Evolutionary conservation across 768 basidiomycete species (phyloP).

Genomic region (Lactarius hengduanensis): DNA sequence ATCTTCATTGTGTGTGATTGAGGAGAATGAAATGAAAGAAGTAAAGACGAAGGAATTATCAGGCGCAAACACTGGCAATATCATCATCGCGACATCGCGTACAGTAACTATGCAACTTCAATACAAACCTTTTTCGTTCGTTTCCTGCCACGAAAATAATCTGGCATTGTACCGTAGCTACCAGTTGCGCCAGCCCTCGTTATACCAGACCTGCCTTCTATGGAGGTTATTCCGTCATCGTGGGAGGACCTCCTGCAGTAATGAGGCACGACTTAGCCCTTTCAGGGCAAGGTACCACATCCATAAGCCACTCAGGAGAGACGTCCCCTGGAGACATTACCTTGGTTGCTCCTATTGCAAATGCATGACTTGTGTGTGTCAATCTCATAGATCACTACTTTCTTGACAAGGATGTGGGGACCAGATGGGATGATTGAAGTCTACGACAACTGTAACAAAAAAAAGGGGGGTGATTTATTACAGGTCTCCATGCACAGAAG

Average conservation of each 20-base stretch:
- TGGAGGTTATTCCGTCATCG: background rate
- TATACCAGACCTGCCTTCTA: background rate
- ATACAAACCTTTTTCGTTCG: background rate
- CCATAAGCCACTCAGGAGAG: background rate
- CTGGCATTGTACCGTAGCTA: background rate
- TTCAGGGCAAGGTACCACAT: background rate
- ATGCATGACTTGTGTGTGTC: too few relatives aligned
- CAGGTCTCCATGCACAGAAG: too few relatives aligned
- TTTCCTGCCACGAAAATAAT: background rate
- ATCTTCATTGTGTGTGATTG: conserved; percentile 32
- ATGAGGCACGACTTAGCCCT: background rate
- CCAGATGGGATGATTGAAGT: too few relatives aligned
- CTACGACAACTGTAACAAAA: too few relatives aligned
- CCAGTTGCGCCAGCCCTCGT: background rate
- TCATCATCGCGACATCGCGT: background rate
- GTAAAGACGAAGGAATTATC: background rate
- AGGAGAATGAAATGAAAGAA: background rate
- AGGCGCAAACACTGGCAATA: background rate
- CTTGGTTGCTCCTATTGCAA: too few relatives aligned
- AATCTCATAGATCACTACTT: too few relatives aligned
- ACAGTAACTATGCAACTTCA: background rate
- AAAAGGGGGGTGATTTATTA: too few relatives aligned
- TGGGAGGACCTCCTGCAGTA: background rate
- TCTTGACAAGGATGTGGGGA: too few relatives aligned
- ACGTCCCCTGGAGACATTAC: background rate